phyloP scores from a whole-genome alignment of 2,329 filamentous ascomycete species.

The Neobulgaria alba region DNA sequence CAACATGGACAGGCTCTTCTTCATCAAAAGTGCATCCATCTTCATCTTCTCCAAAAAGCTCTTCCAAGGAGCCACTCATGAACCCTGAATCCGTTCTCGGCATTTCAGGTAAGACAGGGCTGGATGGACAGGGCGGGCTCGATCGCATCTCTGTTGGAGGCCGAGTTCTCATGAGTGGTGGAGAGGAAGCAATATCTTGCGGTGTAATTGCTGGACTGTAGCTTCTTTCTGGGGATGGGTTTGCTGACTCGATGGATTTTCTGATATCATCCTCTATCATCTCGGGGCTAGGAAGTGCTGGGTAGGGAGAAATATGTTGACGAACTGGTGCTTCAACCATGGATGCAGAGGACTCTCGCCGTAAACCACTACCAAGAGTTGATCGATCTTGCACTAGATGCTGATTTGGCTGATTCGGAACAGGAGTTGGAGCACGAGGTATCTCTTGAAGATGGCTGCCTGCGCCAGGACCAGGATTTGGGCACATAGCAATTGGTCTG shows the following conservation, averaged over 20 bases:
- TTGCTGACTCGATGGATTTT: slow-evolving; percentile 35
- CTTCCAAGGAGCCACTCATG: slow-evolving; percentile 62
- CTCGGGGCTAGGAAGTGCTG: slow-evolving; percentile 26
- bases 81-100: slow-evolving; percentile 66
- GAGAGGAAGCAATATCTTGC: slow-evolving; percentile 80
- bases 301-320: slow-evolving; percentile 34
- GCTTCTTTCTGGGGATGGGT: slow-evolving; percentile 39
- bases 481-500: slow-evolving; percentile 54
- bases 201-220: slow-evolving; percentile 55
- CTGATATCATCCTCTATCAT: slow-evolving; percentile 28
- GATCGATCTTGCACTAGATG: slow-evolving; percentile 18
- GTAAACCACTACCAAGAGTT: slow-evolving; percentile 33
- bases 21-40: slow-evolving; percentile 10
- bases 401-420: slow-evolving; percentile 42
- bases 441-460: slow-evolving; percentile 57
- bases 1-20: neutral
- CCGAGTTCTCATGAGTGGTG: slow-evolving; percentile 63
- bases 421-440: slow-evolving; percentile 70
- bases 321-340: slow-evolving; percentile 13
- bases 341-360: slow-evolving; percentile 49
- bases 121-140: slow-evolving; percentile 66
- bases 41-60: slow-evolving; percentile 53
- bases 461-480: slow-evolving; percentile 38
- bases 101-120: slow-evolving; percentile 51
- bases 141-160: slow-evolving; percentile 61